Evolutionary conservation across 768 basidiomycete genomes (phyloP).

Genomic region (Pleurotus cornucopiae): DNA sequence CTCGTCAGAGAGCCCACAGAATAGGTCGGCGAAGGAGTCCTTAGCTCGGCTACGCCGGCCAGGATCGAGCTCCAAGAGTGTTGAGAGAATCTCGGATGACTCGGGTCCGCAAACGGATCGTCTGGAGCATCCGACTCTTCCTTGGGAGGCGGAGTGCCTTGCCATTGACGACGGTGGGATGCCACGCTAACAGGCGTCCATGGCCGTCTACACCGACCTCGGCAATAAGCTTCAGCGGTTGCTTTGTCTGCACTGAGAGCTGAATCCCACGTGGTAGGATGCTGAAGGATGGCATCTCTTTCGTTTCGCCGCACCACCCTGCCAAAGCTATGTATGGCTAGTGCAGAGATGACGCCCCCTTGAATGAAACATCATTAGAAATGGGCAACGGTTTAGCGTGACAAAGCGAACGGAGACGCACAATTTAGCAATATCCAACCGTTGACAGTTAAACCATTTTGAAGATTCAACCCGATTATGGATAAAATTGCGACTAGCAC

Average conservation of each 20-base stretch:
- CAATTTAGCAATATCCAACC: slow-evolving; percentile 56
- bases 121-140: slow-evolving; percentile 2
- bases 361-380: neutral
- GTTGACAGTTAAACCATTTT: slow-evolving; percentile 38
- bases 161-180: slow-evolving; percentile 1
- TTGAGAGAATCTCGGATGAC: neutral
- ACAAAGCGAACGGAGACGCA: slow-evolving; percentile 21
- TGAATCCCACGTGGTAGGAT: slow-evolving; percentile 38
- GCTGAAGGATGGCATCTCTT: slow-evolving; percentile 47
- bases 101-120: slow-evolving; percentile 6
- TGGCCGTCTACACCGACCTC: slow-evolving; percentile 2
- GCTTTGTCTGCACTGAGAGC: slow-evolving; percentile 24
- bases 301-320: slow-evolving; percentile 61
- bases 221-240: slow-evolving; percentile 10
- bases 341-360: slow-evolving; percentile 55
- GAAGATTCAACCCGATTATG: slow-evolving; percentile 45
- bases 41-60: slow-evolving; percentile 1
- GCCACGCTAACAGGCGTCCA: slow-evolving; percentile 7
- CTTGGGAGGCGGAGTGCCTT: neutral
- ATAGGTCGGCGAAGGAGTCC: slow-evolving; percentile 3
- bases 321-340: slow-evolving; percentile 56
- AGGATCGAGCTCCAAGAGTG: slow-evolving; percentile 4
- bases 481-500: slow-evolving; percentile 45
- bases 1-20: slow-evolving; percentile 4
- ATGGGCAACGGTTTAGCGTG: slow-evolving; percentile 7